Evolutionary conservation across 345 rosid species (phyloP), one percentile per base, ranked within the genome.

Genomic region (Schrenkiella parvula): DNA sequence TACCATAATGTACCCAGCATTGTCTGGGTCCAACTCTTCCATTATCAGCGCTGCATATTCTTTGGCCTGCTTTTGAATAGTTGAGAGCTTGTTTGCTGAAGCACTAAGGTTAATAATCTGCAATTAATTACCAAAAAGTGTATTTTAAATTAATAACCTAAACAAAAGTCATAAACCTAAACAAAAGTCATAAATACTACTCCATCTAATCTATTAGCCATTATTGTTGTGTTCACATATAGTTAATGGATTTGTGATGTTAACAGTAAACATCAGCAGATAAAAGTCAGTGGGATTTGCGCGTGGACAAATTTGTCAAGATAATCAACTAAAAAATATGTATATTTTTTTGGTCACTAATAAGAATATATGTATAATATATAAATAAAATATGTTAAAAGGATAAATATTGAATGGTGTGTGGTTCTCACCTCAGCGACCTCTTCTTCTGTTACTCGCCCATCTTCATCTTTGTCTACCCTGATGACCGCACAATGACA

Each of bases 1-100:
- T 83, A 89, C 93, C 96, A 89, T 84, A 52, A 92, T 92, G 85
- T 83, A 89, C 8, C 96, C 98, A 73, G 53, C 74, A 57, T 88
- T 85, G n/a, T 89, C 92, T 2, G 88, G 96, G 81, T 91, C 97
- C 65, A 91, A 50, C 69, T 89, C 93, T 83, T 92, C 98, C 96
- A 92, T 89, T 63, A 89, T 89, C 43, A 88, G 64, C 0, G 96
- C 96, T 3, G 98, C 90, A 74, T 89, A 89, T 48, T 92, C 98
- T 38, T 82, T 55, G 2, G 98, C 87, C 66, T 92, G 98, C 71
- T 88, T 89, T 83, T 89, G 96, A 65, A 92, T 84, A 73, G 65
- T 92, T 19, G 87, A 82, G 14, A 92, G 87, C 81, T 85, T 88
- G 85, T 92, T 92, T 23, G 98, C 90, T 46, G 98, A 92, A 62